phyloP scores from a whole-genome alignment of 805 yeast genomes.

The Brettanomyces naardenensis region DNA sequence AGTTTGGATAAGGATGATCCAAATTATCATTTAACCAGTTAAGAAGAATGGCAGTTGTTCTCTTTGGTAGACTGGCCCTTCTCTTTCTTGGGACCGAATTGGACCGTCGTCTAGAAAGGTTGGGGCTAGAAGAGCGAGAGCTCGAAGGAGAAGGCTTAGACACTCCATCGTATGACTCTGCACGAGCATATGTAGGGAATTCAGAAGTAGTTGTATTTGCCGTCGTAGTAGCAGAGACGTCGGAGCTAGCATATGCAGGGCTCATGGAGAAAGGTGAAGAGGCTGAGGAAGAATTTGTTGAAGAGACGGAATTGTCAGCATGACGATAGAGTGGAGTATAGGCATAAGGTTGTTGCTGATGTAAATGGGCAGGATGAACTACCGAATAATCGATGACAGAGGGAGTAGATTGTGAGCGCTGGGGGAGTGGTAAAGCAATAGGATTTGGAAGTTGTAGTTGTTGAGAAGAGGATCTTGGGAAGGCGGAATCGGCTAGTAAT shows the following conservation, averaged over 20 bases:
- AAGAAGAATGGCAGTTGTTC: slow-evolving; percentile 43
- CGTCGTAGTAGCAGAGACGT: background rate
- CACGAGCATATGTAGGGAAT: background rate
- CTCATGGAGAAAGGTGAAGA: background rate
- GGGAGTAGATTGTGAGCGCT: background rate
- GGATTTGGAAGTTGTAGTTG: slow-evolving; percentile 8
- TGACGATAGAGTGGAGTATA: background rate
- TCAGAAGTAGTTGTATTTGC: background rate
- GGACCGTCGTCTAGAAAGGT: background rate
- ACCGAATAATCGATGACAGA: too few species aligned
- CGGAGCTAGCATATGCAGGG: background rate
- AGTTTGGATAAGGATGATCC: slow-evolving; percentile 53
- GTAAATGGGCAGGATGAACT: too few species aligned
- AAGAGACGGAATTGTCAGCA: background rate
- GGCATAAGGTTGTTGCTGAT: background rate
- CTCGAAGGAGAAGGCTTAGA: too few species aligned
- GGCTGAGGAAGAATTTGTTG: background rate
- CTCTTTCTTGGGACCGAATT: slow-evolving; percentile 18
- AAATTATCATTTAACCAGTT: slow-evolving; percentile 50
- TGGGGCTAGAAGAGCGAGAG: too few species aligned
- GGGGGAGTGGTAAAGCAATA: slow-evolving; percentile 2
- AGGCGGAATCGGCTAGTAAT: background rate
- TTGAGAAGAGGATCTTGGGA: background rate
- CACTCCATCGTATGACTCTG: too few species aligned
- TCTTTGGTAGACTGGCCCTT: slow-evolving; percentile 52